Evolutionary conservation across 306 rosid genomes (phyloP), one percentile per base, ranked within the genome.

Genomic region (Hippophae gyantsensis): DNA sequence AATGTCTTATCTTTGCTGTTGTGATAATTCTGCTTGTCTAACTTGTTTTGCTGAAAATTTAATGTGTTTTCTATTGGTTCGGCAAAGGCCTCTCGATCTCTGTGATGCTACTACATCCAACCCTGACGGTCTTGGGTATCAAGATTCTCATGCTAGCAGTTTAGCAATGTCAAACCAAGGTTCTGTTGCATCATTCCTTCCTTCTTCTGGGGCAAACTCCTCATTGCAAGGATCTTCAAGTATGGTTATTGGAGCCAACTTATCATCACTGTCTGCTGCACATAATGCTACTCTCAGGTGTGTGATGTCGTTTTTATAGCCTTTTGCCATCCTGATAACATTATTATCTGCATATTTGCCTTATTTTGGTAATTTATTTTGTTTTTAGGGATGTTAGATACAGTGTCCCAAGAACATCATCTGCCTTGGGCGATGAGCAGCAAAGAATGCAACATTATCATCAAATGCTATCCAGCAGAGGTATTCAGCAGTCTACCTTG

Each of bases 21-120:
- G 26, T 49, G 48, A 58, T 60, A 58, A 48, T 13, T 41, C 40
- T 50, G n/a, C 56, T 18, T 44, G 8, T 51, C 40, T 41, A 27
- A 60, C 50, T 69, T 61, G 23, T 60, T 49, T 51, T 56, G 38
- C 27, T 38, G 50, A 46, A 64, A 52, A 44, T 42, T 53, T 32
- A 64, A 52, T 58, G 48, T 42, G 25, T 8, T 79, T 64, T 65
- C 59, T 49, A 61, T 40, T 70, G 66, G 78, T 67, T 84, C 59
- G 64, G 48, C 82, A 84, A 82, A 93, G 99, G 90, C 99, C 99
- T 13, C 94, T 79, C 74, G 97, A 89, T 81, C 89, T 93, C 49
- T 86, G 90, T 79, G 99, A 93, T 71, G 58, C 79, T 56, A 81
- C 76, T 52, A 71, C 86, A 73, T 57, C 89, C 59, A 79, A 76